Evolutionary conservation across 2,329 filamentous ascomycete species (phyloP).

Genomic region (Ophiocordyceps australis): DNA sequence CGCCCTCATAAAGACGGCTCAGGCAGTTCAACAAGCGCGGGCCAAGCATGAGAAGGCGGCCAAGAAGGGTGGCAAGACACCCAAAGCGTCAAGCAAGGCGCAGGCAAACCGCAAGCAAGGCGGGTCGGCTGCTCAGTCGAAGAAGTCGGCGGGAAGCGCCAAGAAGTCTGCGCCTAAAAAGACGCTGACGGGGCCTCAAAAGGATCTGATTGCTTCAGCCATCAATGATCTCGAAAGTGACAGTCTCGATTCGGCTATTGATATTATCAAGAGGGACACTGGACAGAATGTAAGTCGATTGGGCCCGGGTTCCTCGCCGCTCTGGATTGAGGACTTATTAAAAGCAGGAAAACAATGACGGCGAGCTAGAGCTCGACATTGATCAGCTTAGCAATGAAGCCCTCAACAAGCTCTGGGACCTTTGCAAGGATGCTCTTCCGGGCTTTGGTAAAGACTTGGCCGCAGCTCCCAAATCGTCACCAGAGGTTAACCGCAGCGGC

Average conservation of each 20-base stretch:
- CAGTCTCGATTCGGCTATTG: slow-evolving; percentile 66
- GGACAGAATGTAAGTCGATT: slow-evolving; percentile 47
- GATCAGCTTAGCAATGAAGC: slow-evolving; percentile 38
- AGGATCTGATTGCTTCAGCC: slow-evolving; percentile 75
- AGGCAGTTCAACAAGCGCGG: slow-evolving; percentile 32
- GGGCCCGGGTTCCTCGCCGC: not conserved
- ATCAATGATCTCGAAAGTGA: slow-evolving; percentile 64
- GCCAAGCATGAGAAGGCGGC: slow-evolving; percentile 38
- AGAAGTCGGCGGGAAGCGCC: slow-evolving; percentile 16
- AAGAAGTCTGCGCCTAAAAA: slow-evolving; percentile 27
- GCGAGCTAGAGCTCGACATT: slow-evolving; percentile 41
- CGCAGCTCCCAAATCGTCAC: slow-evolving; percentile 8
- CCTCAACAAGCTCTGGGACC: slow-evolving; percentile 29
- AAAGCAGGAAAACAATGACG: slow-evolving; percentile 35
- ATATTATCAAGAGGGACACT: slow-evolving; percentile 78
- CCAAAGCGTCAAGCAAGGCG: slow-evolving; percentile 36
- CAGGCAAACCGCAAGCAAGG: slow-evolving; percentile 23
- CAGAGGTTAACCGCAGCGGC: slow-evolving; percentile 11
- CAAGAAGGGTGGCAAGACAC: slow-evolving; percentile 34
- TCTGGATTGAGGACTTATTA: not conserved
- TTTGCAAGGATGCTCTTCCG: slow-evolving; percentile 23
- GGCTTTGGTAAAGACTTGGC: slow-evolving; percentile 17
- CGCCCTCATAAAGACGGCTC: slow-evolving; percentile 57
- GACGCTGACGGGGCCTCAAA: slow-evolving; percentile 59
- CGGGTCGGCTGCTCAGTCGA: slow-evolving; percentile 12